A percentile compares a stretch with the other conserved stretches of the same genome.
Evolutionary conservation across 331 rosid species (phyloP).

Genomic region (Telfairia occidentalis): DNA sequence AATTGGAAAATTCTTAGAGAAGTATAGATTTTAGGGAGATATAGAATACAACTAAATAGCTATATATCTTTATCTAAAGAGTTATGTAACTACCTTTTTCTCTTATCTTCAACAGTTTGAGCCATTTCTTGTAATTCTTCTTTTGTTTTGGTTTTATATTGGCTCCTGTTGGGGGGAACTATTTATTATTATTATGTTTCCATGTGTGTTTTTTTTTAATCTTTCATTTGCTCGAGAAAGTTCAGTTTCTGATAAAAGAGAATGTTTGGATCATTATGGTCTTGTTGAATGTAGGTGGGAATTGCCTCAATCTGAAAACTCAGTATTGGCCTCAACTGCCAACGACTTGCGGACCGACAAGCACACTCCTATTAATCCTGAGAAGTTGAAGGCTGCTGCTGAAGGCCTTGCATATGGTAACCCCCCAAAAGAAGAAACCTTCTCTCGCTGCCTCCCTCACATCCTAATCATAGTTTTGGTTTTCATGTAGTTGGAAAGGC

Average conservation of each 20-base stretch:
- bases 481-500: conserved; percentile 67
- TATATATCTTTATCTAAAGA: not conserved
- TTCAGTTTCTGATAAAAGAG: not conserved
- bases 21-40: not conserved
- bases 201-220: not conserved
- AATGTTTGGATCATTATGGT: not conserved
- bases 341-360: conserved; percentile 67
- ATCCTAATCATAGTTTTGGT: conserved; percentile 10
- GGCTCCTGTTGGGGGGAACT: not conserved
- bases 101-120: not conserved
- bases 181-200: not conserved
- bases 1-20: not conserved
- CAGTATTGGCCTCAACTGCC: conserved; percentile 67
- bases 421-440: not conserved
- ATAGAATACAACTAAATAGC: not conserved
- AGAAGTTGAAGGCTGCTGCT: conserved; percentile 81
- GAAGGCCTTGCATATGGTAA: conserved; percentile 65
- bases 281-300: conserved; percentile 52
- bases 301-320: conserved; percentile 30
- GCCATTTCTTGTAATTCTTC: not conserved
- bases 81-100: not conserved
- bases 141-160: not conserved
- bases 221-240: not conserved
- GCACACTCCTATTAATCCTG: conserved; percentile 36
- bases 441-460: not conserved